Conservation (phyloP, 2,329 filamentous ascomycete genomes). For the Clonostachys rhizophaga region DNA sequence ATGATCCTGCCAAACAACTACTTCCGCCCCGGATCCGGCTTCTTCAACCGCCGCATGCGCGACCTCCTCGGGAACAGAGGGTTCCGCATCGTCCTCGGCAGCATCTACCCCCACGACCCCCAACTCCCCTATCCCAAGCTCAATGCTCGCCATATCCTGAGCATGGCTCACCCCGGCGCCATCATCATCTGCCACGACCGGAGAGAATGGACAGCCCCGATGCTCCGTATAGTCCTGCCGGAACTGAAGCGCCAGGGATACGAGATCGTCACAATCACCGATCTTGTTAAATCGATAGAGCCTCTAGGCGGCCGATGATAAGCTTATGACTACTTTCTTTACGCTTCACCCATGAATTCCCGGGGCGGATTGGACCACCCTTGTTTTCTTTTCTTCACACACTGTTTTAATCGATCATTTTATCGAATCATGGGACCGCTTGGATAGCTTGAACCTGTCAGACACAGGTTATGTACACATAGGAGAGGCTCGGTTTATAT, state of each 20-base stretch:
- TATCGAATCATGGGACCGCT: too few relatives aligned
- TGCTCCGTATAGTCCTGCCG: conserved; percentile 69
- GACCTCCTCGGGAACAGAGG: conserved; percentile 52
- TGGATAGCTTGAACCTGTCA: too few relatives aligned
- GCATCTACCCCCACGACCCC: conserved; percentile 88
- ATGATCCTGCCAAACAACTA: conserved; percentile 51
- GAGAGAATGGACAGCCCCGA: conserved; percentile 75
- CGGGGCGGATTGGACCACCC: too few relatives aligned
- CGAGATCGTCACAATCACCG: conserved; percentile 64
- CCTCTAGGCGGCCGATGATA: conserved; percentile 13
- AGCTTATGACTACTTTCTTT: too few relatives aligned
- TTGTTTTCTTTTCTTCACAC: too few relatives aligned
- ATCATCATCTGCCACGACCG: conserved; percentile 87
- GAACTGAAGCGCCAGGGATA: conserved; percentile 68
- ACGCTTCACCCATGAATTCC: too few relatives aligned
- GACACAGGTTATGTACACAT: too few relatives aligned
- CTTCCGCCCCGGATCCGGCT: conserved; percentile 80
- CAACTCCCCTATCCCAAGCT: conserved; percentile 66
- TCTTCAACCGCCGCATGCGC: conserved; percentile 72
- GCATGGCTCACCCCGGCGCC: conserved; percentile 70
- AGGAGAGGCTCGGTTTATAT: too few relatives aligned
- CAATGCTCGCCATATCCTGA: conserved; percentile 76
- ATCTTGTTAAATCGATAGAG: conserved; percentile 46
- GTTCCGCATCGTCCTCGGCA: conserved; percentile 73
- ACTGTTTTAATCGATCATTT: too few relatives aligned